Base-by-base conservation (phyloP, 2,329 filamentous ascomycete genomes). In the Clonostachys chloroleuca region DNA sequence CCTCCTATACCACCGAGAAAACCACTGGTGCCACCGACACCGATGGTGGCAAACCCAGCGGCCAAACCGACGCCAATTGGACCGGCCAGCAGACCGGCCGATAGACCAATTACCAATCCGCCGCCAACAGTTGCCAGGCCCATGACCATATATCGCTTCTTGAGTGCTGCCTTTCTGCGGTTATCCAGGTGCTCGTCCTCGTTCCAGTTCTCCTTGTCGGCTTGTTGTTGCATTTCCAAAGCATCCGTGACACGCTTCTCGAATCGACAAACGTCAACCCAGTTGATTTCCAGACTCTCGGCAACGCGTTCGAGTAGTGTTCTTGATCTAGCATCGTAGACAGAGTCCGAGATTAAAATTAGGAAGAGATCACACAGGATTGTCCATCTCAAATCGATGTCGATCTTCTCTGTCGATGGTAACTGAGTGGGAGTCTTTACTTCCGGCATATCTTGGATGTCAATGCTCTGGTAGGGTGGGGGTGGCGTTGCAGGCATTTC, bases 231-330 rank as follows among this genome's bases (percentile, higher is more conserved):
- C 90, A 99, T 96, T 66, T 99, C 94, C 18, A 99, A 73, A 1
- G 94, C 91, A 66, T 99, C 94, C 8, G 94, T 96, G 6, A 99
- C 90, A 46, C 91, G 86, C 70, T 96, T 97, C 69, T 99, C 94
- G 59, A 99, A 99, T 37, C 90, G 84, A 66, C 91, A 95, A 49
- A 97, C 95, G 54, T 99, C 94, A 46, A 95, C 74, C 90, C 89
- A 95, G 12, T 86, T 79, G 8, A 99, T 85, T 40, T 88, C 83
- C 56, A 99, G 78, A 51, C 87, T 86, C 45, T 81, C 77, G 35
- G 87, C 94, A 1, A 97, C 90, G 47, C 81, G 77, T 66, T 97
- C 92, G 6, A 99, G 72, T 30, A 99, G 73, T 39, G 85, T 79
- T 52, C 94, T 81, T 6, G 94, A 97, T 30, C 94, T 85, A 13